A percentile compares a stretch with the other conserved stretches of the same genome.
phyloP scores from a whole-genome alignment of 2,329 filamentous ascomycete genomes.

The Tolypocladium album region DNA sequence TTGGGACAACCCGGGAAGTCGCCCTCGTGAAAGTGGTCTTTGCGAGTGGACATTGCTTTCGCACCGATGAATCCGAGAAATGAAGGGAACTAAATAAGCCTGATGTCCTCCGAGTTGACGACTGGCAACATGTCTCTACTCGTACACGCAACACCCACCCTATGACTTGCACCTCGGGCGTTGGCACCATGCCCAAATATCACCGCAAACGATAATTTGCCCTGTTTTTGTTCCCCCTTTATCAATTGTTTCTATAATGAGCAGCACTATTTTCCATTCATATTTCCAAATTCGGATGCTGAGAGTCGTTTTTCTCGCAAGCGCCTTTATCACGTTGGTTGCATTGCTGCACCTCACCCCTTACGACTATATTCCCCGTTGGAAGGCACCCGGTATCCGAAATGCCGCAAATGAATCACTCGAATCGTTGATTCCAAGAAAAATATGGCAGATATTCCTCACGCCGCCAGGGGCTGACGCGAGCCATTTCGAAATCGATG shows the following conservation, averaged over 20 bases:
- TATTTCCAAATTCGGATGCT: not conserved
- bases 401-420: not conserved
- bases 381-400: not conserved
- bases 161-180: not conserved
- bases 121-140: no score
- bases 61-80: no score
- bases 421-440: not conserved
- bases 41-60: no score
- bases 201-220: not conserved
- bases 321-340: not conserved
- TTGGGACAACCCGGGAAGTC: no score
- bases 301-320: not conserved
- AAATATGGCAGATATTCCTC: conserved; percentile 2
- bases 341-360: not conserved
- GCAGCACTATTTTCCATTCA: not conserved
- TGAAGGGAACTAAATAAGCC: no score
- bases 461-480: not conserved
- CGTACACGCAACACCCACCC: no score
- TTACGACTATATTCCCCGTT: not conserved
- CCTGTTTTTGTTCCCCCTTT: not conserved
- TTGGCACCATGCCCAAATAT: not conserved
- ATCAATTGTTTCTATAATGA: not conserved
- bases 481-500: not conserved
- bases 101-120: no score
- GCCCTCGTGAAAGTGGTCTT: no score